Evolutionary conservation across 352 stramenopile species (phyloP).

Genomic region (Aphanomyces astaci): DNA sequence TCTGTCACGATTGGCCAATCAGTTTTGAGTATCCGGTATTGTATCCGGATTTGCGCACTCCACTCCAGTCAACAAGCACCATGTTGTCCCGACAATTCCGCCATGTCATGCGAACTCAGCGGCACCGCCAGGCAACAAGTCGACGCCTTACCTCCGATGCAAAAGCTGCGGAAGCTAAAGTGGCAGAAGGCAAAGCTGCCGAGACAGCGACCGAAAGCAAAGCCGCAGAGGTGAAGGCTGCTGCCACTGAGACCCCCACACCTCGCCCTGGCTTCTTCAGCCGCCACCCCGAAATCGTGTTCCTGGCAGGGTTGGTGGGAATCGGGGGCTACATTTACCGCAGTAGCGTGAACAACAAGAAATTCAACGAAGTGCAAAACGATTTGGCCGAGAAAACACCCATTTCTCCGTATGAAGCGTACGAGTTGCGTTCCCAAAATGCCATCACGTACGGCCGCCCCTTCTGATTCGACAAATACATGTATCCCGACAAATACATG

Average conservation of each 20-base stretch:
- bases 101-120: neutral
- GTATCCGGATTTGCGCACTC: neutral
- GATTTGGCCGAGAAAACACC: conserved; percentile 63
- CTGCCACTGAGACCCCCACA: neutral
- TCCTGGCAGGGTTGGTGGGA: conserved; percentile 55
- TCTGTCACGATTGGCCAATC: neutral
- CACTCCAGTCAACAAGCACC: neutral
- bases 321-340: conserved; percentile 72
- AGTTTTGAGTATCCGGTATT: neutral
- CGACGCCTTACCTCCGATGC: neutral
- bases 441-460: conserved; percentile 52
- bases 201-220: neutral
- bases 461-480: no score
- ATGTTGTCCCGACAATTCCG: neutral
- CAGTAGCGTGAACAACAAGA: conserved; percentile 61
- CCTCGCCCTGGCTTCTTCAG: conserved; percentile 67
- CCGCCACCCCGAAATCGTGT: conserved; percentile 68
- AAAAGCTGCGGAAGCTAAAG: neutral
- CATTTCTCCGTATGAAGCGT: conserved; percentile 80
- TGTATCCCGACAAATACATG: no score
- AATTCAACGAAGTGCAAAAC: conserved; percentile 64
- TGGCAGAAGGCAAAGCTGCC: neutral
- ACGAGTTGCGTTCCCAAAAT: conserved; percentile 73
- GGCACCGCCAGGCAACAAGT: neutral
- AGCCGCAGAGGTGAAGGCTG: neutral